Base-by-base conservation (phyloP, 2,329 filamentous ascomycete species). In the Lachnellula suecica region DNA sequence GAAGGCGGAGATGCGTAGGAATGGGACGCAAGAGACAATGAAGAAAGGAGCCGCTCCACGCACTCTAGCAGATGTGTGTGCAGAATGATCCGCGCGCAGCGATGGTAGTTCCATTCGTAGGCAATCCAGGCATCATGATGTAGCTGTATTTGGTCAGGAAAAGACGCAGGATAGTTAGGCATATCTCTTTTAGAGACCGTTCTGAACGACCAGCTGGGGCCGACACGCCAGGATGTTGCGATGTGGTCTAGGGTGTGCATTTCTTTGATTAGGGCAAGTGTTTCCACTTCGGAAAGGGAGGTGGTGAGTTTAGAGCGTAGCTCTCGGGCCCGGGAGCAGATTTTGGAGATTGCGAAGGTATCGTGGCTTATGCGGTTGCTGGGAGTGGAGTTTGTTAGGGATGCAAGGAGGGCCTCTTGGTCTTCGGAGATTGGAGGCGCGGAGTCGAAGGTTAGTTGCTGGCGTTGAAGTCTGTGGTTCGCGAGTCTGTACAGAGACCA, bases 71-170 rank as follows among this genome's bases (percentile, higher is more conserved):
- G 51, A 19, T 71, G 68, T 45, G 70, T 63, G 15, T 69, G 64
- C 4, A 72, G 59, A n/a, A 71, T 63, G 22, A 72, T 70, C 4
- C 70, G 63, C 4, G 68, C 70, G 24, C 70, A 65, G 2, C 70
- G 63, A 42, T 72, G 68, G 44, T 73, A 73, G 43, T 73, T 71
- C 68, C 70, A 72, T 52, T 73, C 71, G 38, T 74, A 74, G 4
- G 69, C 66, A 52, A 70, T 71, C 71, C 71, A 35, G 5, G 31
- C 31, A 35, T 35, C 31, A 8, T 35, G 31, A 17, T 35, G 31
- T 7, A 35, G 31, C 9, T 35, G 31, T 15, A 35, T 17, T 6
- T 35, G 31, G 13, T 6, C 15, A 15, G 31, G 31, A 23, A 44
- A 45, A 10, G 13, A 35, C 31, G 15, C 31, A 13, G 15, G 31